Conservation (phyloP, 805 yeast species). For the Myxozyma lipomycoides region DNA sequence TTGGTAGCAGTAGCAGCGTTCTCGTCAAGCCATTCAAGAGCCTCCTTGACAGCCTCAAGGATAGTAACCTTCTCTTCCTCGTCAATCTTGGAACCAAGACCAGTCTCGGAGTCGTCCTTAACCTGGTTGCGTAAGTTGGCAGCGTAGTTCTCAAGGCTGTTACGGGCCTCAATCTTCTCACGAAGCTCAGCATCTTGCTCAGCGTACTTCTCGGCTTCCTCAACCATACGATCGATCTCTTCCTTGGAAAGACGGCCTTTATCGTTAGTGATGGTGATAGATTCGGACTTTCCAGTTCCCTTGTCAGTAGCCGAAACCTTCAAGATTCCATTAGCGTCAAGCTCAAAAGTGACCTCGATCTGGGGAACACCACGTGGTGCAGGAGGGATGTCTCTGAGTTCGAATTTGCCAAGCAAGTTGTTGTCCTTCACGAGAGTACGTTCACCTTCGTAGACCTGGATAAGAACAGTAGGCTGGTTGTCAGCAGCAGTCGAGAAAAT, state of each 20-base stretch:
- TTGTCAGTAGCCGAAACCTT: slow-evolving; percentile 95
- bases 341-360: slow-evolving; percentile 93
- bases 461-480: slow-evolving; percentile 97
- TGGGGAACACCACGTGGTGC: slow-evolving; percentile 99
- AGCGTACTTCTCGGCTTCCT: slow-evolving; percentile 92
- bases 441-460: slow-evolving; percentile 98
- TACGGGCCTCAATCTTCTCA: slow-evolving; percentile 82
- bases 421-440: slow-evolving; percentile 93
- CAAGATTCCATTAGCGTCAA: slow-evolving; percentile 96
- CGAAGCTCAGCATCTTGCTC: slow-evolving; percentile 84
- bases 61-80: slow-evolving; percentile 90
- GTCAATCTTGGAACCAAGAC: slow-evolving; percentile 72
- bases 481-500: slow-evolving; percentile 95
- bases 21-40: slow-evolving; percentile 83
- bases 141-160: slow-evolving; percentile 83
- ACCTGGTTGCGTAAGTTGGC: slow-evolving; percentile 73
- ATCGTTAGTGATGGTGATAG: slow-evolving; percentile 96
- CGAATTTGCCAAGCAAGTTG: slow-evolving; percentile 95
- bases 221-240: slow-evolving; percentile 96
- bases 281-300: slow-evolving; percentile 96
- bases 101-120: slow-evolving; percentile 46
- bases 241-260: slow-evolving; percentile 98
- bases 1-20: slow-evolving; percentile 79
- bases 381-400: slow-evolving; percentile 93
- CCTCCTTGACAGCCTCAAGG: slow-evolving; percentile 81